phyloP scores from a whole-genome alignment of 441 rosid species.

The Euphorbia schlechtendalii region DNA sequence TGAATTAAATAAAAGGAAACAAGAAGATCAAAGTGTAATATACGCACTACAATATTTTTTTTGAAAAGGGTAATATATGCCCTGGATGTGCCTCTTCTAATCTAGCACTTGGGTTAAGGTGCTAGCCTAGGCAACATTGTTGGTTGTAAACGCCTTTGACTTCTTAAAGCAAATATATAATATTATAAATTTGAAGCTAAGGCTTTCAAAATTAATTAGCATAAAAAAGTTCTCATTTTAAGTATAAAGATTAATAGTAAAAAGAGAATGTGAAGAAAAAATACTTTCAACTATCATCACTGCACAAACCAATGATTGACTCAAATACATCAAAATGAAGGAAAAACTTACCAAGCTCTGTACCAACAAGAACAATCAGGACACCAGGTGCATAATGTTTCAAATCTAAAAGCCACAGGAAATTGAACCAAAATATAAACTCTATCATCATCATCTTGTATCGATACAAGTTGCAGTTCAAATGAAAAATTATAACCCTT shows the following conservation, averaged over 20 bases:
- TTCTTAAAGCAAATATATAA: too few species aligned
- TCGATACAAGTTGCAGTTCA: background rate
- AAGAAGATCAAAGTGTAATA: too few species aligned
- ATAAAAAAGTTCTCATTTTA: background rate
- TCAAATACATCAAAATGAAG: background rate
- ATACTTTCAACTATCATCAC: background rate
- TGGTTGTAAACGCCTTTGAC: too few species aligned
- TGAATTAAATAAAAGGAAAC: too few species aligned
- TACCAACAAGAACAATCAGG: slow-evolving; percentile 77
- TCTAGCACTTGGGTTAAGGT: too few species aligned
- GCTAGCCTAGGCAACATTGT: too few species aligned
- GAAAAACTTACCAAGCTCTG: slow-evolving; percentile 57
- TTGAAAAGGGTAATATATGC: too few species aligned
- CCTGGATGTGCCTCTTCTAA: too few species aligned
- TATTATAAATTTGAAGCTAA: too few species aligned
- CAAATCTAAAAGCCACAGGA: slow-evolving; percentile 88
- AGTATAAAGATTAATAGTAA: background rate
- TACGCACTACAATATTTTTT: too few species aligned
- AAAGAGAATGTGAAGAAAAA: background rate
- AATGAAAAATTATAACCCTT: background rate
- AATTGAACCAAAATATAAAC: slow-evolving; percentile 14
- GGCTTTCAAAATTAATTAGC: too few species aligned
- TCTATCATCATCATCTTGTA: background rate
- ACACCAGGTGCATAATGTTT: slow-evolving; percentile 90
- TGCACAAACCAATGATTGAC: background rate